A percentile compares a stretch with the other conserved stretches of the same genome.
These are phyloP conservation scores for Penicillium coffeae DNA, from an alignment of 495 filamentous ascomycete genomes.

Conservation along the genomic window DNA sequence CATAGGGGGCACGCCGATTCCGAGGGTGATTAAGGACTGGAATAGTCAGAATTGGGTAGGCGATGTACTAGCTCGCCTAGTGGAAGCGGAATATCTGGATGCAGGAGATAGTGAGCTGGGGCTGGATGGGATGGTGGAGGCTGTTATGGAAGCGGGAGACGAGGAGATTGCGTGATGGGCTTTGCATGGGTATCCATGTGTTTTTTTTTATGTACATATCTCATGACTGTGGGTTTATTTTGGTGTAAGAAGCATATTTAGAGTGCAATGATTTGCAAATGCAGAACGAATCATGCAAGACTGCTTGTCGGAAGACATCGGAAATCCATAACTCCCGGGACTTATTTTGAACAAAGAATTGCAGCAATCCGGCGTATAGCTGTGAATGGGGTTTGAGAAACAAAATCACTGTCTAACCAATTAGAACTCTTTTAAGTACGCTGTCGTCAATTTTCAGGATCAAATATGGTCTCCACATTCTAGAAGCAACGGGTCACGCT, in stretches of 20 bases:
- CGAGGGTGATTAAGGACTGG: conserved; percentile 9
- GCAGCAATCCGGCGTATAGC: too few species aligned
- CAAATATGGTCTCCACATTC: too few species aligned
- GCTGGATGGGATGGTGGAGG: conserved; percentile 25
- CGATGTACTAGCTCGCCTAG: conserved; percentile 18
- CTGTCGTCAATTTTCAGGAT: background rate
- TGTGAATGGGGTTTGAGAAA: background rate
- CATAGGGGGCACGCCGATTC: conserved; percentile 8
- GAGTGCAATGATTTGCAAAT: too few species aligned
- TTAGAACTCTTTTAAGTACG: background rate
- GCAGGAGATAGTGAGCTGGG: conserved; percentile 1
- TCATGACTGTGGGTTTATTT: too few species aligned
- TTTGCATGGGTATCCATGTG: background rate
- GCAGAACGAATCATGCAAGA: too few species aligned
- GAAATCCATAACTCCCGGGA: too few species aligned
- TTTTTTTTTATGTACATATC: background rate
- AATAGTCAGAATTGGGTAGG: conserved; percentile 29
- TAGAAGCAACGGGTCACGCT: too few species aligned
- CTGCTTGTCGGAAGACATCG: background rate
- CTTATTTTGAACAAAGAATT: too few species aligned
- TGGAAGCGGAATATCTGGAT: conserved; percentile 15
- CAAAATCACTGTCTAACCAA: background rate
- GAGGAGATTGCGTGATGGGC: conserved; percentile 8
- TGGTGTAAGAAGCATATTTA: too few species aligned
- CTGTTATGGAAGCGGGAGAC: conserved; percentile 21